A percentile compares a stretch with the other conserved stretches of the same genome.
These are phyloP conservation scores for Paecilomyces fulvus DNA, from an alignment of 2,329 filamentous ascomycete species.

Conservation along the genomic window DNA sequence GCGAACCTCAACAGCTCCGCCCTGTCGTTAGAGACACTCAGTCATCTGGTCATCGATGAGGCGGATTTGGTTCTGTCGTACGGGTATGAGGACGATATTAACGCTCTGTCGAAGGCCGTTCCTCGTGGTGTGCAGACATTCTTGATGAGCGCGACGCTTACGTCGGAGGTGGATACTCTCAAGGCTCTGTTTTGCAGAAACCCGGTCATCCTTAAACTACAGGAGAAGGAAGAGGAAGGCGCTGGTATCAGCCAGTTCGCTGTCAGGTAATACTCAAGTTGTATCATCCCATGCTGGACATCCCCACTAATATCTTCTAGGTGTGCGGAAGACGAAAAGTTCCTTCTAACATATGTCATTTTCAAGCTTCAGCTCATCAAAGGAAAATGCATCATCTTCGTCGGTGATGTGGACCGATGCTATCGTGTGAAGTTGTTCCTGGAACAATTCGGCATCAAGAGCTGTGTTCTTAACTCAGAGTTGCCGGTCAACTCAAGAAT, in stretches of 20 bases:
- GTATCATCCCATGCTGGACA: conserved; percentile 4
- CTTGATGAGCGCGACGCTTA: conserved; percentile 89
- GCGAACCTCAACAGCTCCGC: conserved; percentile 66
- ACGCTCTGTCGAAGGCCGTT: conserved; percentile 66
- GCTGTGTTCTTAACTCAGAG: conserved; percentile 89
- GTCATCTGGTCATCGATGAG: conserved; percentile 82
- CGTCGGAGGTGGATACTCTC: conserved; percentile 74
- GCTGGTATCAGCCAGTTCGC: conserved; percentile 78
- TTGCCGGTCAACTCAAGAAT: conserved; percentile 86
- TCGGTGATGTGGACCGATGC: conserved; percentile 77
- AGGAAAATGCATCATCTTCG: conserved; percentile 80
- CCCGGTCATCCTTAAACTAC: conserved; percentile 70
- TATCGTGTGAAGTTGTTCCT: conserved; percentile 92
- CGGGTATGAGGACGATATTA: conserved; percentile 84
- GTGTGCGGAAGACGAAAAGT: conserved; percentile 96
- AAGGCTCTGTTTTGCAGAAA: conserved; percentile 78
- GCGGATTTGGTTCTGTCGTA: conserved; percentile 90
- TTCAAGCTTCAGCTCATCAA: conserved; percentile 92
- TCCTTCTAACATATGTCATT: conserved; percentile 83
- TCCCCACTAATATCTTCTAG: conserved; percentile 26
- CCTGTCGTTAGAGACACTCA: conserved; percentile 61
- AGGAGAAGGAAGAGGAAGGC: conserved; percentile 70
- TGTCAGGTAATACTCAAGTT: conserved; percentile 50
- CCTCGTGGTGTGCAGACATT: conserved; percentile 83
- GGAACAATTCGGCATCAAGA: conserved; percentile 92